Evolutionary conservation across 2,329 filamentous ascomycete species (phyloP), one percentile per base, ranked within the genome.

Genomic region (Phialophora chinensis): DNA sequence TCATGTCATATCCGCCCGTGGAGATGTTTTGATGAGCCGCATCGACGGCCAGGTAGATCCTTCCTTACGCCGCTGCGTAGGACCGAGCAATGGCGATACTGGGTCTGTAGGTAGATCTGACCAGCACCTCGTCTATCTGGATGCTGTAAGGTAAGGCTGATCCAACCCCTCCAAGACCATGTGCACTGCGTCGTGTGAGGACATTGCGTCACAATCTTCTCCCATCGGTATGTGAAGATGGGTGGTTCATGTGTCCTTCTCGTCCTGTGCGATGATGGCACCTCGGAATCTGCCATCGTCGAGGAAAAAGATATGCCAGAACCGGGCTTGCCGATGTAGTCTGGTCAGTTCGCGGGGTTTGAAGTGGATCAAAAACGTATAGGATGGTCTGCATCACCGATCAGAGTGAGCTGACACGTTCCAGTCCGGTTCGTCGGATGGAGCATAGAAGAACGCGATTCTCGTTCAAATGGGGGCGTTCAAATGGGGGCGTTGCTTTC

Each of bases 1-100:
- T 80, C 71, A 79, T 75, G 2, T 78, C 79, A 55, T 79, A 77
- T 0, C 77, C 79, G 2, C 78, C 78, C 4, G 71, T 72, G 0
- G 77, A 76, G n/a, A 74, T 72, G 31, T 74, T 75, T 25, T 73
- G 70, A 65, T 80, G 78, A 6, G 77, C 77, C 49, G 75, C 66
- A 66, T 78, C 77, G 2, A 76, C 75, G 7, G 73, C 72, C 1
- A 78, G 72, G 31, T 77, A 73, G 11, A 76, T 66, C 2, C 70
- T 67, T 1, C 67, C 62, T 5, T 61, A 42, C 3, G 58, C 31
- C 4, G 61, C 68, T 2, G 44, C 42, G 29, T 74, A 77, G 4
- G 50, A 14, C 2, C 74, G 67, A 0, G 75, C 75, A 8, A 79
- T 53, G 12, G 59, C 63, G 25, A 77, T 73, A 44, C 72, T 75